Base-by-base conservation (phyloP, 2,329 filamentous ascomycete species). In the Pseudocercospora ulei region DNA sequence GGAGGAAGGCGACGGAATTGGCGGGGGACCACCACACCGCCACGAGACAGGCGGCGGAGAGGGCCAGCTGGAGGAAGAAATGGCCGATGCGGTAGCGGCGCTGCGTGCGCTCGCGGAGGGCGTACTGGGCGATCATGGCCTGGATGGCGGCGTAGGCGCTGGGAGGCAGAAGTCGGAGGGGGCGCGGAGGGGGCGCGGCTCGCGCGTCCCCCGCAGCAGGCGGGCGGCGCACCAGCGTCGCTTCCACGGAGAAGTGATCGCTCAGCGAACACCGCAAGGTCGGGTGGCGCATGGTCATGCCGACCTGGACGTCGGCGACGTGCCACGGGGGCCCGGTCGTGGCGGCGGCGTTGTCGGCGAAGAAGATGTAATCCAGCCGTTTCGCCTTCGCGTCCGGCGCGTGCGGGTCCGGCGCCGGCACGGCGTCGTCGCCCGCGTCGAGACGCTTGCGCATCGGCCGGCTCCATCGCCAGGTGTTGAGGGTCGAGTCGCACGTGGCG, bases 391-490 rank as follows among this genome's bases (percentile, higher is more conserved):
- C 76, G 57, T 95, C 87, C 3, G 69, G 62, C 0, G 75, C 73
- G 30, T 79, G 71, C 0, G 73, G 71, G n/a, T 80, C 68, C 4
- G 93, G 69, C n/a, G n/a, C 68, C 4, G 93, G 18, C 3, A 67
- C 61, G 25, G 77, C 68, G n/a, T 78, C 70, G 38, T 73, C 70
- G 0, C 79, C 79, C 29, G 74, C 73, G 9, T 72, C 72, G 2
- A 92, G 66, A 4, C 70, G 70, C 54, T 80, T 81, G 59, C 76
- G 80, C 53, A 82, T 70, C 9, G 66, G 66, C 53, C 82, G 76
- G 41, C 76, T 70, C 88, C 88, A 96, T 27, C 87, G 73, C 90
- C 90, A 98, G 3, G 88, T 94, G 61, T 96, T 96, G 55, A 82
- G 76, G 6, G 77, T 74, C 41, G 78, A 80, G 58, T 95, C 84